Conservation (phyloP, 345 rosid species). For the Linum trigynum region DNA sequence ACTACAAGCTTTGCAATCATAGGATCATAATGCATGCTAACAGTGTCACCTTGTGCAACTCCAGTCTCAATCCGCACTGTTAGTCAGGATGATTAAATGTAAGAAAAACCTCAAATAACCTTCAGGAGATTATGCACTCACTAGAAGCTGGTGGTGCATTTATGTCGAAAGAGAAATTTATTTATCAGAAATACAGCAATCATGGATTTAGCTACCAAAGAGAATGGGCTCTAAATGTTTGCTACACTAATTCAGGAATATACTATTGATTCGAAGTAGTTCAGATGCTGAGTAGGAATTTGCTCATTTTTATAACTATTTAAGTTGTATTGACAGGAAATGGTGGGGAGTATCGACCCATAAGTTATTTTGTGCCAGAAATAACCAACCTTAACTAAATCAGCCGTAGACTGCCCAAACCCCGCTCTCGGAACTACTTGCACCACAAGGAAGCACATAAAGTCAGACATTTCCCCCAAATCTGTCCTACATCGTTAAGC, state of each 20-base stretch:
- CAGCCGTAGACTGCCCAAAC: not conserved
- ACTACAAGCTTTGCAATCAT: slow-evolving; percentile 99
- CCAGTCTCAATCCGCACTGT: slow-evolving; percentile 93
- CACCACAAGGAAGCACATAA: not conserved
- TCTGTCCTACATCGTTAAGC: not conserved
- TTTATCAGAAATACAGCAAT: not conserved
- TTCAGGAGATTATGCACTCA: not conserved
- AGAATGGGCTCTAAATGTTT: not conserved
- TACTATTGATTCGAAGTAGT: not conserved
- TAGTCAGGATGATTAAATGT: slow-evolving; percentile 7
- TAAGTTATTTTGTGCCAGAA: no score
- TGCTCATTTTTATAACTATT: no score
- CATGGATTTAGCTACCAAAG: not conserved
- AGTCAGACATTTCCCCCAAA: not conserved
- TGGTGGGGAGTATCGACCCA: no score
- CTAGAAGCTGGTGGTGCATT: slow-evolving; percentile 2
- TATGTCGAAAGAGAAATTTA: not conserved
- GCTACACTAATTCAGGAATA: not conserved
- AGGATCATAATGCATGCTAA: slow-evolving; percentile 99
- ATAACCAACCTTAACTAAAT: no score
- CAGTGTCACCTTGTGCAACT: slow-evolving; percentile 80
- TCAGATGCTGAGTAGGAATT: not conserved
- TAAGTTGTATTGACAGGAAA: no score
- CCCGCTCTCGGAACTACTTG: not conserved
- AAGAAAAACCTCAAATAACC: not conserved